Evolutionary conservation across 2,329 filamentous ascomycete species (phyloP), one percentile per base, ranked within the genome.

Genomic region (Phialophora verrucosa): DNA sequence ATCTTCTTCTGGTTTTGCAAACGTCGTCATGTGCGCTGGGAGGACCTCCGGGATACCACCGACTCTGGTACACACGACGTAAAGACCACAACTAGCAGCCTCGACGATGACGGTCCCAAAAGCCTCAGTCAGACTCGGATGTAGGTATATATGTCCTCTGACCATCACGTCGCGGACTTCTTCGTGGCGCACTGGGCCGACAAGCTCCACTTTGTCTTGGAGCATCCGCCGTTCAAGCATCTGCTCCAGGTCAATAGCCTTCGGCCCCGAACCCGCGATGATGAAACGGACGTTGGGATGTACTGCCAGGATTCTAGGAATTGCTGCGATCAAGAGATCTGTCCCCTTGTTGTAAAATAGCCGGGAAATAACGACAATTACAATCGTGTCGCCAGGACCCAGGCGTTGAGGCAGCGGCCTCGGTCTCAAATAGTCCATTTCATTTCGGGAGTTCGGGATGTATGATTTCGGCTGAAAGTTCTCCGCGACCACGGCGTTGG

Each of bases 301-400:
- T 14, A 89, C 87, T 58, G 92, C 90, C 31, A 98, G 86, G 61
- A 99, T 97, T 56, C 93, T 89, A 0, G 95, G 95, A 62, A 99
- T 96, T 3, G 93, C 92, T 11, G 94, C 95, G 27, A 97, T 97
- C n/a, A 99, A 86, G 0, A 99, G 87, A 77, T 99, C 96, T 1
- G 92, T 98, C 66, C 95, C 95, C 78, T 99, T 99, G 80, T 99
- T 99, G 80, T 98, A 98, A 79, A 98, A 99, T 1, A 99, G 87
- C 23, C 95, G 92, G 8, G 93, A 97, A 69, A 99, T 96, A 23
- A 99, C 94, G 1, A 99, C 92, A 65, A 99, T 97, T 7, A 93
- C 97, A 74, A 99, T 94, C 11, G 88, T 90, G 73, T 97, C 94
- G 70, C 92, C 85, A 0, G 93, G 91, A 0, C 91, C 91, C 2